Percentiles rank a stretch among this genome's conserved stretches.
Evolutionary conservation across 1,284 basidiomycete species (phyloP).

Genomic region (Tylopilus sp.): DNA sequence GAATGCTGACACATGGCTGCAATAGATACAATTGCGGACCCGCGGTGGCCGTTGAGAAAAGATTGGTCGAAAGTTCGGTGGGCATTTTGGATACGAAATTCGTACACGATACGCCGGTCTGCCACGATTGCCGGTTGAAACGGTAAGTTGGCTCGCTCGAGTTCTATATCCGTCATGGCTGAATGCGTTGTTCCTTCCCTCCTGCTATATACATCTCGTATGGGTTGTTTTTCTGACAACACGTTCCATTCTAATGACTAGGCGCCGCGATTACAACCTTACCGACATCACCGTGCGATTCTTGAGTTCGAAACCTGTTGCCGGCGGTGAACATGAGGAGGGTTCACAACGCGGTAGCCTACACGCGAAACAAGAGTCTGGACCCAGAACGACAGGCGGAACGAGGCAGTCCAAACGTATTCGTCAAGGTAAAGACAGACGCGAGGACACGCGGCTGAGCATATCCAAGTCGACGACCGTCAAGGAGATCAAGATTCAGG

Average conservation of each 20-base stretch:
- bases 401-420: slow-evolving; percentile 65
- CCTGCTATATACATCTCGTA: slow-evolving; percentile 8
- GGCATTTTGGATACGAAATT: slow-evolving; percentile 35
- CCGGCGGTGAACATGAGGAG: slow-evolving; percentile 25
- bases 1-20: slow-evolving; percentile 13
- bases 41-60: slow-evolving; percentile 51
- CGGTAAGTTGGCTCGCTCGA: slow-evolving; percentile 41
- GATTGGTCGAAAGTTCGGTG: slow-evolving; percentile 28
- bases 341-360: slow-evolving; percentile 24
- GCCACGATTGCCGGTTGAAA: slow-evolving; percentile 56
- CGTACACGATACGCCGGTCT: slow-evolving; percentile 51
- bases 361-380: slow-evolving; percentile 27
- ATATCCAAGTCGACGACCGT: slow-evolving; percentile 65
- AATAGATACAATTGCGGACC: slow-evolving; percentile 59
- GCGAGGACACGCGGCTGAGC: slow-evolving; percentile 47
- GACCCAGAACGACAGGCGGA: slow-evolving; percentile 26
- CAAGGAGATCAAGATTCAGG: slow-evolving; percentile 73
- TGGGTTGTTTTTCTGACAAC: slow-evolving; percentile 16
- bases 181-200: slow-evolving; percentile 4
- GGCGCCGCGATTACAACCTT: slow-evolving; percentile 49
- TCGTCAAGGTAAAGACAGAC: slow-evolving; percentile 49
- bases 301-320: slow-evolving; percentile 25
- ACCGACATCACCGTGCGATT: slow-evolving; percentile 50
- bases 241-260: slow-evolving; percentile 27
- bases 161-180: slow-evolving; percentile 14